Evolutionary conservation across 495 filamentous ascomycete genomes (phyloP).

Genomic region (Lasiosphaeria ovina): DNA sequence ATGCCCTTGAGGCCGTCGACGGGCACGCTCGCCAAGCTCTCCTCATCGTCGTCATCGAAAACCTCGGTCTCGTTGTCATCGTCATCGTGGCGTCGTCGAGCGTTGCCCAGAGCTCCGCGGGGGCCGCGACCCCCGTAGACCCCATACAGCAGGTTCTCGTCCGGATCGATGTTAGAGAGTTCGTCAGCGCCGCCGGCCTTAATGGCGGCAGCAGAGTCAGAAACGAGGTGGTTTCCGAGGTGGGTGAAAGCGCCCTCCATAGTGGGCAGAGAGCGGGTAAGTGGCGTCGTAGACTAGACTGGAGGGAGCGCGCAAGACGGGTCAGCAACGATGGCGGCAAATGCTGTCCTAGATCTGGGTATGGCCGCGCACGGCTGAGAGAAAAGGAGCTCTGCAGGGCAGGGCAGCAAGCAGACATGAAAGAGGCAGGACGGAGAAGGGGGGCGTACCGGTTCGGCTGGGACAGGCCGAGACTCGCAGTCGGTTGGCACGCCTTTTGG

Average conservation of each 20-base stretch:
- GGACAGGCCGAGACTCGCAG: conserved; percentile 20
- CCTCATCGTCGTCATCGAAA: conserved; percentile 86
- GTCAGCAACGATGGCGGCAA: conserved; percentile 4
- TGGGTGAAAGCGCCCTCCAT: conserved; percentile 89
- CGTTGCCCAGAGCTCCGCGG: conserved; percentile 45
- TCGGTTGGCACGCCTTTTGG: conserved; percentile 5
- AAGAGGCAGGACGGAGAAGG: background rate
- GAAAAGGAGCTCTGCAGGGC: background rate
- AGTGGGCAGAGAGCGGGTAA: conserved; percentile 17
- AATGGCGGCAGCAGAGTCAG: conserved; percentile 68
- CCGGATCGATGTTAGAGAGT: conserved; percentile 65
- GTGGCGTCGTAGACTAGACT: conserved; percentile 19
- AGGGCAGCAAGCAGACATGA: background rate
- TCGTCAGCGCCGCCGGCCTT: conserved; percentile 64
- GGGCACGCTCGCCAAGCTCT: conserved; percentile 85
- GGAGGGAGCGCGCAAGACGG: background rate
- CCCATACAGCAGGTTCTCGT: conserved; percentile 70
- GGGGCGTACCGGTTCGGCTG: background rate
- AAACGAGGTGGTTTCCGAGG: conserved; percentile 77
- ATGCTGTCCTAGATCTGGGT: background rate
- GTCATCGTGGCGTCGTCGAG: conserved; percentile 64
- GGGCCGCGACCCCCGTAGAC: conserved; percentile 60
- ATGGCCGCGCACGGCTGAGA: background rate
- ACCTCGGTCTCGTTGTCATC: conserved; percentile 88
- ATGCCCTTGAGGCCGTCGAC: conserved; percentile 72